These are phyloP conservation scores for Gossypium arboreum DNA, from an alignment of 345 rosid genomes.

Conservation along the genomic window DNA sequence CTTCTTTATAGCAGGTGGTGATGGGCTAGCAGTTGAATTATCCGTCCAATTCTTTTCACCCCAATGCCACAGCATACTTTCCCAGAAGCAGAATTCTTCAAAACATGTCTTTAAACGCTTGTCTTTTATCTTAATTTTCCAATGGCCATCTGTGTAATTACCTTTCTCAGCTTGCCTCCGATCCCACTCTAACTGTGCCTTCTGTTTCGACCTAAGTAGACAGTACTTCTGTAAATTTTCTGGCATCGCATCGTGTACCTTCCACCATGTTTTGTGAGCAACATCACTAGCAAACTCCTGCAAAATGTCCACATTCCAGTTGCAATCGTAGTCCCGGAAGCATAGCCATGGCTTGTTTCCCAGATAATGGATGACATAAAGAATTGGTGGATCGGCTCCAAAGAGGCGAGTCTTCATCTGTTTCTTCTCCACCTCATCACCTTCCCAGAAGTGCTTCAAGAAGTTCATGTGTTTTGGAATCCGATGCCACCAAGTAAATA, in stretches of 20 bases:
- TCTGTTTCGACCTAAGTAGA: slow-evolving; percentile 68
- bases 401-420: slow-evolving; percentile 60
- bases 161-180: slow-evolving; percentile 81
- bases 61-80: slow-evolving; percentile 94
- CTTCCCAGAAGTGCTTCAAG: slow-evolving; percentile 97
- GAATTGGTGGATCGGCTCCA: slow-evolving; percentile 76
- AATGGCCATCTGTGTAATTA: slow-evolving; percentile 70
- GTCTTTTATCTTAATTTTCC: slow-evolving; percentile 81
- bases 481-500: slow-evolving; percentile 98
- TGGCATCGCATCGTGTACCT: slow-evolving; percentile 82
- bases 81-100: slow-evolving; percentile 81
- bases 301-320: slow-evolving; percentile 82
- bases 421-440: slow-evolving; percentile 73
- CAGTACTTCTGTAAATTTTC: slow-evolving; percentile 64
- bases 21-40: slow-evolving; percentile 41
- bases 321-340: slow-evolving; percentile 90
- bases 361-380: slow-evolving; percentile 79
- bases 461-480: slow-evolving; percentile 92
- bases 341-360: slow-evolving; percentile 90
- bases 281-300: slow-evolving; percentile 83
- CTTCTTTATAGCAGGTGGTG: slow-evolving; percentile 21
- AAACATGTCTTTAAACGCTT: slow-evolving; percentile 60
- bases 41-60: slow-evolving; percentile 73
- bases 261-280: slow-evolving; percentile 86
- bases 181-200: slow-evolving; percentile 89